phyloP scores from a whole-genome alignment of 108 stramenopile species.

The Pelagomonas calceolata region DNA sequence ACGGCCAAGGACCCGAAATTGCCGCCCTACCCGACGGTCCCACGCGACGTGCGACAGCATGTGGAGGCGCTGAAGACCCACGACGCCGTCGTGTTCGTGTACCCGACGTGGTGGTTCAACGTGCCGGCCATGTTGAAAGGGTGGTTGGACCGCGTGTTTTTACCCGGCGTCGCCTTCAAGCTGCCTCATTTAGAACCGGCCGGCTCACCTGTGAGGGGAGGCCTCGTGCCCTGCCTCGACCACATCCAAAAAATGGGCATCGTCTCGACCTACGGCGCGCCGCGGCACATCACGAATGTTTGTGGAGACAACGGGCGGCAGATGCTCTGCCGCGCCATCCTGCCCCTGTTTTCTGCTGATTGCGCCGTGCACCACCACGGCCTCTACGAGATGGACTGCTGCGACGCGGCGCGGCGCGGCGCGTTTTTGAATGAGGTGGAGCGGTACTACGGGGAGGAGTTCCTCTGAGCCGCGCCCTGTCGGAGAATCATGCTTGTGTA shows the following conservation, averaged over 20 bases:
- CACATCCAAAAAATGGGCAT: constrained; percentile 8
- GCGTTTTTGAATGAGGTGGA: no score
- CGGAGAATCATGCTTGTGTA: no score
- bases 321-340: no score
- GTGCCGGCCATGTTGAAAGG: constrained; percentile 37
- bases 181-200: not conserved
- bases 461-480: no score
- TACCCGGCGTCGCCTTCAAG: constrained; percentile 16
- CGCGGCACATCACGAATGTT: not conserved
- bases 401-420: no score
- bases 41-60: not conserved
- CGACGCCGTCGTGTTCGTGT: constrained; percentile 40
- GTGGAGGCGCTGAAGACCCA: constrained; percentile 10
- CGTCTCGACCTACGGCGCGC: constrained; percentile 9
- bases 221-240: constrained; percentile 1
- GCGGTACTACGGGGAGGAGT: no score
- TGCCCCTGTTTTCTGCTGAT: no score
- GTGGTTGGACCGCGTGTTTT: constrained; percentile 30
- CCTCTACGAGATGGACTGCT: no score
- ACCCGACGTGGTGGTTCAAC: constrained; percentile 49
- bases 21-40: not conserved
- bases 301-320: not conserved
- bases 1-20: not conserved
- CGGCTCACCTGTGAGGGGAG: not conserved
- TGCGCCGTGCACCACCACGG: no score